Evolutionary conservation across 768 basidiomycete species (phyloP).

Genomic region (Pholiota conissans): DNA sequence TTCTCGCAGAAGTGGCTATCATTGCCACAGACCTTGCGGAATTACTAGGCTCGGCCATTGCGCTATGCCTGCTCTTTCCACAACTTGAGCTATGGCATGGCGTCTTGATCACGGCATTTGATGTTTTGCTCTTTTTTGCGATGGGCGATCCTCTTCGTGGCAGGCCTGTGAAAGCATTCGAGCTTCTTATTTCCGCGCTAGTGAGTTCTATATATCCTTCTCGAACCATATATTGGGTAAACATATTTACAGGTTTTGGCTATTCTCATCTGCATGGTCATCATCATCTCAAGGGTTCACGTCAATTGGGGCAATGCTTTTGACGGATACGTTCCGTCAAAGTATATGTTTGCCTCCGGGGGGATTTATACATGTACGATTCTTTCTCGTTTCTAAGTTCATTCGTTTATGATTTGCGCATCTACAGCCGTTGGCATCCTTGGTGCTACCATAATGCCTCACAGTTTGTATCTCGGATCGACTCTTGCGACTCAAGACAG

Average conservation of each 20-base stretch:
- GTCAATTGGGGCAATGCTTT: constrained; percentile 78
- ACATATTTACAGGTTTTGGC: constrained; percentile 50
- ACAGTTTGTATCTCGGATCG: constrained; percentile 86
- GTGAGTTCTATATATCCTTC: constrained; percentile 36
- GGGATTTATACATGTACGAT: constrained; percentile 66
- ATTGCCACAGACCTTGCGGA: constrained; percentile 82
- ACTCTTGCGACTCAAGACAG: constrained; percentile 84
- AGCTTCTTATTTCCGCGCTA: constrained; percentile 59
- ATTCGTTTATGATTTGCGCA: neutral
- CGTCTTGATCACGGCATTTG: constrained; percentile 65
- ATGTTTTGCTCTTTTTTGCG: constrained; percentile 70
- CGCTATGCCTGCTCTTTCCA: constrained; percentile 74
- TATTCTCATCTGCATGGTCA: constrained; percentile 76
- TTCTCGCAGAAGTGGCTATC: constrained; percentile 68
- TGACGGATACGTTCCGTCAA: constrained; percentile 74
- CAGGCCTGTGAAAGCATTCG: constrained; percentile 68
- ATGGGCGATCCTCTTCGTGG: constrained; percentile 70
- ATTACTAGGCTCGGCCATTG: constrained; percentile 80
- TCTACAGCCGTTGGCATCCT: constrained; percentile 65
- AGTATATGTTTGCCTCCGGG: constrained; percentile 52
- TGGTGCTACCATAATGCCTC: constrained; percentile 92
- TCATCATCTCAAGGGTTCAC: constrained; percentile 70
- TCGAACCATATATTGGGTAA: neutral
- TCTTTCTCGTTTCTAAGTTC: too few relatives aligned
- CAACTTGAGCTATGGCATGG: constrained; percentile 67